These are phyloP conservation scores for Aureobasidium sp. DNA, from an alignment of 2,329 filamentous ascomycete species.

Conservation along the genomic window DNA sequence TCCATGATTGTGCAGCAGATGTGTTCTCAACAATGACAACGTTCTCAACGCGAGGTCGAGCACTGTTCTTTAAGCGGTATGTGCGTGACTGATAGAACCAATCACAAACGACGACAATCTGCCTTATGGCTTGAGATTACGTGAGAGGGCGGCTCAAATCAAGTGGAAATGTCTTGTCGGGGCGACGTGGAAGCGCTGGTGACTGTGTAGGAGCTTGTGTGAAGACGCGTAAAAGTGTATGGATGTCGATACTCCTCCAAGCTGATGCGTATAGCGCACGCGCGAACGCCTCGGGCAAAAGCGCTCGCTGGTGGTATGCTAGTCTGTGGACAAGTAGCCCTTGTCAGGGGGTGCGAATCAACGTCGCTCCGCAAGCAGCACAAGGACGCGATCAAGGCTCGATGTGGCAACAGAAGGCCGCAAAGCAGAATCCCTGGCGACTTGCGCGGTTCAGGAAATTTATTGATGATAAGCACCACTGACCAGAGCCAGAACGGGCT, in stretches of 20 bases:
- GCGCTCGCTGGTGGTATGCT: slow-evolving; percentile 8
- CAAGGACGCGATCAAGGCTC: slow-evolving; percentile 13
- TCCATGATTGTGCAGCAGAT: slow-evolving; percentile 6
- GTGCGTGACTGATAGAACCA: slow-evolving; percentile 4
- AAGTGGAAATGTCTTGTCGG: slow-evolving; percentile 16
- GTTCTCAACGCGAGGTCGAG: slow-evolving; percentile 2
- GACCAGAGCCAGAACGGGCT: slow-evolving; percentile 14
- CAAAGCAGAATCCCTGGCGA: slow-evolving; percentile 10
- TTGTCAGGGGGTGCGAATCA: not conserved
- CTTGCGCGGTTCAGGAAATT: slow-evolving; percentile 1
- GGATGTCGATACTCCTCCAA: not conserved
- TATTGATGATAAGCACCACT: slow-evolving; percentile 16
- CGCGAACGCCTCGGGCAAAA: not conserved
- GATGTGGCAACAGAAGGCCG: slow-evolving; percentile 14
- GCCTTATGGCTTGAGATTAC: slow-evolving; percentile 17
- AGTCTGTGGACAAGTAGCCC: not conserved
- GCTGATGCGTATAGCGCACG: slow-evolving; percentile 1
- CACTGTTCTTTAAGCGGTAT: slow-evolving; percentile 10
- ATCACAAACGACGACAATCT: slow-evolving; percentile 17
- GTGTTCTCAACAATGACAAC: not conserved
- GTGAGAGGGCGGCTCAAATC: slow-evolving; percentile 14
- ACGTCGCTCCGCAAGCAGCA: slow-evolving; percentile 9
- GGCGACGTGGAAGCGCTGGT: slow-evolving; percentile 6
- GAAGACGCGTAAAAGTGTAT: slow-evolving; percentile 8
- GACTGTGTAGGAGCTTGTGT: slow-evolving; percentile 10